Evolutionary conservation across 331 rosid species (phyloP).

Genomic region (Cydonia oblonga): DNA sequence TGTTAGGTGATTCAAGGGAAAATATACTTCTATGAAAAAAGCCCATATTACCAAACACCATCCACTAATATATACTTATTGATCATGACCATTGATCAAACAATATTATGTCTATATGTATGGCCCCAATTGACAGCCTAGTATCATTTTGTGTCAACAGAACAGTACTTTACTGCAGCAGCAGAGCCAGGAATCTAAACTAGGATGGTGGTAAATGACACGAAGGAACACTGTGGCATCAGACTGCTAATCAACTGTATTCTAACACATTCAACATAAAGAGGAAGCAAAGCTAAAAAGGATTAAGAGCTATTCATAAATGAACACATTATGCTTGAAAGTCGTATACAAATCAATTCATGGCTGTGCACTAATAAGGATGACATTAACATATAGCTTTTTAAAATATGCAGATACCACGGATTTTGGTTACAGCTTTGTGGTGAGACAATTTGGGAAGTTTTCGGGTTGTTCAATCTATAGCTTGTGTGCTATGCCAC

Average conservation of each 20-base stretch:
- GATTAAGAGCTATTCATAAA: not conserved
- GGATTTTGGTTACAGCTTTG: conserved; percentile 75
- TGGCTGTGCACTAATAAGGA: not conserved
- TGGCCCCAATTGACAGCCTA: not conserved
- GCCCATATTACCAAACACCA: not conserved
- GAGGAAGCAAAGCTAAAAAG: not conserved
- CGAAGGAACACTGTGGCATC: not conserved
- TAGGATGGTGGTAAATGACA: not conserved
- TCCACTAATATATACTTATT: not conserved
- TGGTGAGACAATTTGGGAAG: conserved; percentile 72
- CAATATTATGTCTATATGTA: not conserved
- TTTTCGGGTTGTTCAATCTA: conserved; percentile 85
- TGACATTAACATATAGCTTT: conserved; percentile 38
- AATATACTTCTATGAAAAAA: not conserved
- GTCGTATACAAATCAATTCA: not conserved
- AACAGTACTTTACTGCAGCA: not conserved
- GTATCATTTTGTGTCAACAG: not conserved
- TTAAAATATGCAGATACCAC: conserved; percentile 41
- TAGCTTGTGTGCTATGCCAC: too few species aligned
- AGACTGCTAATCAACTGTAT: not conserved
- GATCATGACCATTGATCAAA: not conserved
- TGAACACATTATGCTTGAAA: not conserved
- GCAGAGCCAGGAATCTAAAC: not conserved
- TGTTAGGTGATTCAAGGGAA: not conserved
- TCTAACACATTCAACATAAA: not conserved